phyloP scores from a whole-genome alignment of 441 rosid species.

The Populus hybrid region DNA sequence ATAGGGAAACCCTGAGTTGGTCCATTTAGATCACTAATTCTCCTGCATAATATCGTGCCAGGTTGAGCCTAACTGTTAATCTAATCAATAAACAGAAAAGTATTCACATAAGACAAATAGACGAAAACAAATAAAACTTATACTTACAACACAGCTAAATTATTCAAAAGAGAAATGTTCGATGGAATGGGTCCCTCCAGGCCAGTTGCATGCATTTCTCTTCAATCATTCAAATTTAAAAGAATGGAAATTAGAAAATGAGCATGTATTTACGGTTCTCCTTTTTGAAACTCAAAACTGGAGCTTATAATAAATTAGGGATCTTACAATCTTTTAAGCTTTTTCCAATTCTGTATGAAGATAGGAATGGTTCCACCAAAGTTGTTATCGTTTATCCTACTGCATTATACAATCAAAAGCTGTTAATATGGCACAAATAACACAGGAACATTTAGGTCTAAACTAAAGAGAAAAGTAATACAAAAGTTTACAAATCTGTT shows the following conservation, averaged over 20 bases:
- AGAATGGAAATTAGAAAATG: background rate
- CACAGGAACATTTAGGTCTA: background rate
- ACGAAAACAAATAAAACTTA: background rate
- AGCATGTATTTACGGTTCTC: background rate
- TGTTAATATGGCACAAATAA: conserved; percentile 21
- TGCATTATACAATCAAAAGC: conserved; percentile 31
- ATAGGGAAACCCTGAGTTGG: conserved; percentile 62
- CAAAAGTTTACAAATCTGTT: conserved; percentile 54
- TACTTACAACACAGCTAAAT: conserved; percentile 25
- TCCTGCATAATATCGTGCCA: conserved; percentile 42
- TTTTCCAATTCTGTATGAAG: conserved; percentile 44
- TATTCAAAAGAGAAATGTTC: conserved; percentile 19
- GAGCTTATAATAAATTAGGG: background rate
- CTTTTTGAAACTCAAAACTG: background rate
- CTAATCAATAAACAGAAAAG: background rate
- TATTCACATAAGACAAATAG: background rate
- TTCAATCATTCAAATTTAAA: conserved; percentile 11
- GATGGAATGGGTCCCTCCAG: conserved; percentile 34
- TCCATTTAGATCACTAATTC: conserved; percentile 62
- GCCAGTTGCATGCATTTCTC: conserved; percentile 35
- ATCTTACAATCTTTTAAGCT: conserved; percentile 44
- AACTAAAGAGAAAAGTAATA: conserved; percentile 13
- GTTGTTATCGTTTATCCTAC: conserved; percentile 59
- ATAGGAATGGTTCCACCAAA: conserved; percentile 48
- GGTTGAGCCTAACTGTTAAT: conserved; percentile 4